Evolutionary conservation across 768 basidiomycete species (phyloP).

Genomic region (Multifurca ochricompacta): DNA sequence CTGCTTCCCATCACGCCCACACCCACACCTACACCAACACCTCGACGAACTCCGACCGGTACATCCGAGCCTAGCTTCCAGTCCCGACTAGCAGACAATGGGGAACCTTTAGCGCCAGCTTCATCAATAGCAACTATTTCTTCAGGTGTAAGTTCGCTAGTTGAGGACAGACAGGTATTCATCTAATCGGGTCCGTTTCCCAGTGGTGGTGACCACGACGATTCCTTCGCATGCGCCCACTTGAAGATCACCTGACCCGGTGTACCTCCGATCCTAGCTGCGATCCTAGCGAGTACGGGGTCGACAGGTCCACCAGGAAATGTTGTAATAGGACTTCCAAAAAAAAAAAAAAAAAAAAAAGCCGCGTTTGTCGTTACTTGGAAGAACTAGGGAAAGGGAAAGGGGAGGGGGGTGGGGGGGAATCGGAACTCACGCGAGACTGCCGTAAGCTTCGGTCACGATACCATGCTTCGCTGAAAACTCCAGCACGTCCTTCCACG

Average conservation of each 20-base stretch:
- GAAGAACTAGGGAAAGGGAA: background rate
- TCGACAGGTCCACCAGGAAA: constrained; percentile 59
- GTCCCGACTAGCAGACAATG: no score
- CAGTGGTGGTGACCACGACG: constrained; percentile 49
- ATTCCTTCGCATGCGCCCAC: constrained; percentile 62
- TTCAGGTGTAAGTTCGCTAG: constrained; percentile 45
- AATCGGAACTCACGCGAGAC: constrained; percentile 48
- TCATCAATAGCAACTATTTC: constrained; percentile 59
- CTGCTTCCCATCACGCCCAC: no score
- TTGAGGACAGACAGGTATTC: background rate
- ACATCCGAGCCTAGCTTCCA: no score
- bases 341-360: no score
- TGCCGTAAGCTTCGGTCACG: constrained; percentile 56
- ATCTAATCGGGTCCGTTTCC: background rate
- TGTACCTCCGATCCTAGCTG: constrained; percentile 45
- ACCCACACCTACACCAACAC: no score
- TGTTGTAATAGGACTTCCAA: constrained; percentile 52
- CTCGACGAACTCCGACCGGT: no score
- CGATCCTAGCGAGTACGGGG: constrained; percentile 44
- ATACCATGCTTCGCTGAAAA: constrained; percentile 51
- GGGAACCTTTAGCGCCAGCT: no score
- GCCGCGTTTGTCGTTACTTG: no score
- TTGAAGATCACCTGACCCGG: constrained; percentile 59
- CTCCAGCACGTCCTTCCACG: constrained; percentile 47
- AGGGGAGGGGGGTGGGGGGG: no score